These are phyloP conservation scores for Sporothrix schenckii DNA, from an alignment of 2,329 filamentous ascomycete genomes.

Conservation along the genomic window DNA sequence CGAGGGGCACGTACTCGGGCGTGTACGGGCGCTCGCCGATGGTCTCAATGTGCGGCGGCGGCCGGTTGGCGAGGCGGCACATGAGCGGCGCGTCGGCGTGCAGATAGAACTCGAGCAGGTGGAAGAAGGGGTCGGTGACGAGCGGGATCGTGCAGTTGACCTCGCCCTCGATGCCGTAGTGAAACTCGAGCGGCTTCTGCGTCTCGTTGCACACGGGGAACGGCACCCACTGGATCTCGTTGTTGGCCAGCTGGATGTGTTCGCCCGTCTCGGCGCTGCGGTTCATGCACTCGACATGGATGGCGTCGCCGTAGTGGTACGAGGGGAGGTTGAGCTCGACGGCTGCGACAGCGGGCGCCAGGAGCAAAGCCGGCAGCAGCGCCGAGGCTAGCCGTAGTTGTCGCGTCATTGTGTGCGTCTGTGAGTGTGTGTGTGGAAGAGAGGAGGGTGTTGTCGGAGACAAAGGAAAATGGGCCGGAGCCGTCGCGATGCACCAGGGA, in stretches of 20 bases:
- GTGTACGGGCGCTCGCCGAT: constrained; percentile 55
- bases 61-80: constrained; percentile 84
- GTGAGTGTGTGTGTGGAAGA: not conserved
- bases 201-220: constrained; percentile 93
- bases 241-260: constrained; percentile 77
- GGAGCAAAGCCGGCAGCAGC: constrained; percentile 7
- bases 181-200: constrained; percentile 74
- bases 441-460: not conserved
- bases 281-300: constrained; percentile 73
- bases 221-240: constrained; percentile 88
- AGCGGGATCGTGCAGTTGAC: constrained; percentile 81
- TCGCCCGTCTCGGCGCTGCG: constrained; percentile 81
- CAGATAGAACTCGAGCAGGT: constrained; percentile 94
- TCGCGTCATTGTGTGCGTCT: constrained; percentile 29
- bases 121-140: constrained; percentile 78
- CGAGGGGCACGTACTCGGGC: constrained; percentile 75
- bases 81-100: constrained; percentile 92
- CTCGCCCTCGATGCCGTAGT: constrained; percentile 81
- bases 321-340: constrained; percentile 56
- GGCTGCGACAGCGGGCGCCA: constrained; percentile 38
- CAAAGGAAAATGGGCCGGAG: not conserved
- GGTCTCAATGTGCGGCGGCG: constrained; percentile 59
- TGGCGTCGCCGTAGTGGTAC: constrained; percentile 67
- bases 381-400: constrained; percentile 21
- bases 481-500: constrained; percentile 11